Percentiles rank a stretch among this genome's conserved stretches.
phyloP scores from a whole-genome alignment of 805 yeast genomes.

The Wickerhamomyces queroliae region DNA sequence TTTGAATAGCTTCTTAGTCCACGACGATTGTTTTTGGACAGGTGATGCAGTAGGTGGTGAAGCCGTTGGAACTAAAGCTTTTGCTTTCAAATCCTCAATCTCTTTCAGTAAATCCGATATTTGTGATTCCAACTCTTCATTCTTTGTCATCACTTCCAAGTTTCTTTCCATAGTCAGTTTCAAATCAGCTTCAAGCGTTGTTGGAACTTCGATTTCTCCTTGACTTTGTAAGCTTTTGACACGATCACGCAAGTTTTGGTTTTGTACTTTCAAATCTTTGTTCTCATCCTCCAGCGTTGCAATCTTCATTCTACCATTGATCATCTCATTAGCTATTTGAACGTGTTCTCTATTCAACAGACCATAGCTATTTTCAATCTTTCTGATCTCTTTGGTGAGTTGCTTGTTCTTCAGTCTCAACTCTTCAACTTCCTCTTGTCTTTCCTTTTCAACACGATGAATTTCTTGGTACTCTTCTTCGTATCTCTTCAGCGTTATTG shows the following conservation, averaged over 20 bases:
- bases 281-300: slow-evolving; percentile 78
- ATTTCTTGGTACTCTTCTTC: slow-evolving; percentile 71
- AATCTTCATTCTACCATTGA: slow-evolving; percentile 65
- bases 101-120: slow-evolving; percentile 37
- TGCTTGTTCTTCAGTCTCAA: slow-evolving; percentile 63
- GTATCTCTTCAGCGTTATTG: slow-evolving; percentile 66
- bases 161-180: slow-evolving; percentile 57
- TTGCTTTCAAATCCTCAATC: slow-evolving; percentile 28
- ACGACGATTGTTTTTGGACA: slow-evolving; percentile 7
- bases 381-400: slow-evolving; percentile 65
- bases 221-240: slow-evolving; percentile 22
- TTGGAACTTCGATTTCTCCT: slow-evolving; percentile 31
- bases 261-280: slow-evolving; percentile 44
- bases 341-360: slow-evolving; percentile 78
- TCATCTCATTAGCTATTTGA: slow-evolving; percentile 81
- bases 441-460: slow-evolving; percentile 65
- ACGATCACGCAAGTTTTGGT: slow-evolving; percentile 38
- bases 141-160: slow-evolving; percentile 59
- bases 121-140: slow-evolving; percentile 50
- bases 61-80: slow-evolving; percentile 15
- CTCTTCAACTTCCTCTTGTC: slow-evolving; percentile 62
- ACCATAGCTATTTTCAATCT: slow-evolving; percentile 64
- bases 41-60: slow-evolving; percentile 1
- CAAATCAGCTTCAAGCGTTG: slow-evolving; percentile 43
- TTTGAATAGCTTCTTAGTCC: slow-evolving; percentile 20